A percentile compares a stretch with the other conserved stretches of the same genome.
These are phyloP conservation scores for Neurospora sp. DNA, from an alignment of 495 filamentous ascomycete species.

Conservation along the genomic window DNA sequence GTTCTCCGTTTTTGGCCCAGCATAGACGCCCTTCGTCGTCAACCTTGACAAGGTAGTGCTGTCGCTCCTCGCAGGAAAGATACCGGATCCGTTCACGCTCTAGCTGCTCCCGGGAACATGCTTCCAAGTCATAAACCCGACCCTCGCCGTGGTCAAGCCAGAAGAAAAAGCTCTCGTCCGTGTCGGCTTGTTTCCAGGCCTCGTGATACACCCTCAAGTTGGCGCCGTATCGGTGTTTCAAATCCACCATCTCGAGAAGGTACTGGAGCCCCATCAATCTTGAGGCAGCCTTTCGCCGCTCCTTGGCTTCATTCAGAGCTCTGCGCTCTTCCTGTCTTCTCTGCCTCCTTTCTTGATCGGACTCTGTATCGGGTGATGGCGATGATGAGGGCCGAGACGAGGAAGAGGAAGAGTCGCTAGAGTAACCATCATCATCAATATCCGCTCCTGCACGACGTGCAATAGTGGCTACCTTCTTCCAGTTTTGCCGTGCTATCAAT, in stretches of 20 bases:
- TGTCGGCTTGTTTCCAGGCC: constrained; percentile 68
- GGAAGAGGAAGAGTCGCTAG: constrained; percentile 2
- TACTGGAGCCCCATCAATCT: constrained; percentile 83
- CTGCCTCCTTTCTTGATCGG: constrained; percentile 24
- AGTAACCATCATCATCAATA: constrained; percentile 34
- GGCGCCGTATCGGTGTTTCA: constrained; percentile 78
- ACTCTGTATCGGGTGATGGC: constrained; percentile 17
- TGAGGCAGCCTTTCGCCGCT: constrained; percentile 43
- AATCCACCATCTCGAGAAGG: constrained; percentile 88
- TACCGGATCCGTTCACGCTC: constrained; percentile 66
- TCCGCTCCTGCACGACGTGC: constrained; percentile 60
- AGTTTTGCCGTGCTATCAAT: constrained; percentile 50
- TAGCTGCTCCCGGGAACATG: constrained; percentile 54
- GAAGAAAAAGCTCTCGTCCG: constrained; percentile 85
- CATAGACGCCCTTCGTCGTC: constrained; percentile 57
- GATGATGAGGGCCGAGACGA: constrained; percentile 8
- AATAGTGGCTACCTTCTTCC: constrained; percentile 62
- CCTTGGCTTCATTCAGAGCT: constrained; percentile 35
- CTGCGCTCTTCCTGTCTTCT: constrained; percentile 21
- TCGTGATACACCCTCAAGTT: constrained; percentile 79
- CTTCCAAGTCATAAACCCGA: constrained; percentile 42
- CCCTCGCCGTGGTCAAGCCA: constrained; percentile 88
- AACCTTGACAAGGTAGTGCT: constrained; percentile 62
- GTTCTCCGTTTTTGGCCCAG: constrained; percentile 69
- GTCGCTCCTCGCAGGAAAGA: constrained; percentile 59